Evolutionary conservation across 306 rosid species (phyloP).

Genomic region (Pterocarpus santalinus): DNA sequence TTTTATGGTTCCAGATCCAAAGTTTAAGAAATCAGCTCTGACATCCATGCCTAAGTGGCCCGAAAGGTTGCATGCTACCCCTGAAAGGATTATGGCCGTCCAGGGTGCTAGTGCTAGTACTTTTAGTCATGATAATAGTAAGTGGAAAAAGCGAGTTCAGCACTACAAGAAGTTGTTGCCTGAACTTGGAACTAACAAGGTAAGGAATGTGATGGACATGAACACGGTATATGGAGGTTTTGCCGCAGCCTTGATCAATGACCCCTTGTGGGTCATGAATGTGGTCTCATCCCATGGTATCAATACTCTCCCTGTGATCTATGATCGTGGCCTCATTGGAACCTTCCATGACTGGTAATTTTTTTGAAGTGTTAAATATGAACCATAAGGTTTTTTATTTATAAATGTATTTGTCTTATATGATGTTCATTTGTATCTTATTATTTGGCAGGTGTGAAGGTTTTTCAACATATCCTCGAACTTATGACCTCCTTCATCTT

Average conservation of each 20-base stretch:
- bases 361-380: not conserved
- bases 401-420: not conserved
- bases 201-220: constrained; percentile 98
- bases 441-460: constrained; percentile 89
- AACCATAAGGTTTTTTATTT: constrained; percentile 11
- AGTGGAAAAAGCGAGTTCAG: constrained; percentile 81
- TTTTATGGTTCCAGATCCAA: constrained; percentile 75
- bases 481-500: constrained; percentile 94
- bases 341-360: constrained; percentile 92
- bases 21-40: constrained; percentile 66
- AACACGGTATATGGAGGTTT: constrained; percentile 89
- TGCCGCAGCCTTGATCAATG: constrained; percentile 78
- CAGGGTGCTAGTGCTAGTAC: constrained; percentile 70
- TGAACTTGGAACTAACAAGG: constrained; percentile 77
- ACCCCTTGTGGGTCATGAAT: constrained; percentile 98
- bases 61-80: constrained; percentile 67
- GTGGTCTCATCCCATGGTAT: constrained; percentile 88
- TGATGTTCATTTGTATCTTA: constrained; percentile 43
- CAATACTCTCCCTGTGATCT: constrained; percentile 85
- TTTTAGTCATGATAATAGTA: constrained; percentile 79
- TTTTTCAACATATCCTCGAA: constrained; percentile 95
- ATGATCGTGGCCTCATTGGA: constrained; percentile 94
- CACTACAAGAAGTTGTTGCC: constrained; percentile 94
- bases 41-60: constrained; percentile 83
- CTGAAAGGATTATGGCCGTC: constrained; percentile 67